phyloP scores from a whole-genome alignment of 352 stramenopile genomes.

The Phytophthora cajani region DNA sequence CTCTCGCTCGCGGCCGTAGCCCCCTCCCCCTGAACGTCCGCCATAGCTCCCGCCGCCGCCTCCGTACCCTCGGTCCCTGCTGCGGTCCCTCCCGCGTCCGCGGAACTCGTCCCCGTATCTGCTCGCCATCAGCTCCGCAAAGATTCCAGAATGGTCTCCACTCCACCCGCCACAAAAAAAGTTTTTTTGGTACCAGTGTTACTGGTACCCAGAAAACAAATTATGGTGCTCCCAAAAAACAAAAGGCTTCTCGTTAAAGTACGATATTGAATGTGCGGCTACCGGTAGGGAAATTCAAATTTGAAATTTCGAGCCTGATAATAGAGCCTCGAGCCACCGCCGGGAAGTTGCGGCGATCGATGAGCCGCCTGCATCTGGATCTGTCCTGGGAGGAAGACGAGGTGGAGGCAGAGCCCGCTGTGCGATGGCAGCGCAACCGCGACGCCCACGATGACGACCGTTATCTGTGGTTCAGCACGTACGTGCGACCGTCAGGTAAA shows the following conservation, averaged over 20 bases:
- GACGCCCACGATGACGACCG: conserved; percentile 25
- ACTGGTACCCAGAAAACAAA: too few relatives aligned
- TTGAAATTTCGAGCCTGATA: conserved; percentile 24
- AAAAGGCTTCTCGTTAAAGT: conserved; percentile 4
- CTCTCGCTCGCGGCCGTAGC: conserved; percentile 66
- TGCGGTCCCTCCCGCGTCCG: conserved; percentile 72
- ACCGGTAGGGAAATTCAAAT: conserved; percentile 24
- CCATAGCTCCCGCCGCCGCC: conserved; percentile 41
- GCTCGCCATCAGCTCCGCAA: conserved; percentile 54
- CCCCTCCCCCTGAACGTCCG: conserved; percentile 47
- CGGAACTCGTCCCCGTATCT: conserved; percentile 79
- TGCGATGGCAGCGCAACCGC: conserved; percentile 20
- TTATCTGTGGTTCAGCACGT: conserved; percentile 76
- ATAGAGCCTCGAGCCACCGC: background rate
- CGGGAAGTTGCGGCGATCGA: conserved; percentile 5
- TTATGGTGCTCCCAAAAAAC: too few relatives aligned
- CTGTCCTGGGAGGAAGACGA: conserved; percentile 49
- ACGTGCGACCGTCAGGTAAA: conserved; percentile 63
- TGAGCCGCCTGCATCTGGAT: conserved; percentile 36
- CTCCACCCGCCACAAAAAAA: conserved; percentile 30
- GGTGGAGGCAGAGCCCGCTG: conserved; percentile 21
- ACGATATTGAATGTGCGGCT: conserved; percentile 13
- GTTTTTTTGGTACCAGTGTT: too few relatives aligned
- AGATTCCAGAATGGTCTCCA: conserved; percentile 51
- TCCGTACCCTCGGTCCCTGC: conserved; percentile 65